These are phyloP conservation scores for Mycena rebaudengoi DNA, from an alignment of 768 basidiomycete species.

Conservation along the genomic window DNA sequence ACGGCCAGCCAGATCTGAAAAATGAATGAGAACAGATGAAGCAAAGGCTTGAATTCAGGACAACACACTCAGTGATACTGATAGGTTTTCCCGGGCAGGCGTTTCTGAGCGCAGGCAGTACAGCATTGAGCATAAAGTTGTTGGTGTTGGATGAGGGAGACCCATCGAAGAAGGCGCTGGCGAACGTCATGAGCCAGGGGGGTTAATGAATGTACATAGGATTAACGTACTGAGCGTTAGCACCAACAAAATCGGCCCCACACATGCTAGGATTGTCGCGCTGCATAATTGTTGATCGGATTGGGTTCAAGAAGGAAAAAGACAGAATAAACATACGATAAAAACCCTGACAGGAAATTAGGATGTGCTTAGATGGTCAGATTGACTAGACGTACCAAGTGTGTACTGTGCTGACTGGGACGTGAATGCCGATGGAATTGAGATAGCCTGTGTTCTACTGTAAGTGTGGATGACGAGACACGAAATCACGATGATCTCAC, in stretches of 20 bases:
- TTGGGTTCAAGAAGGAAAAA: background rate
- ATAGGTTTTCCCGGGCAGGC: conserved; percentile 49
- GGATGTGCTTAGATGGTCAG: background rate
- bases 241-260: conserved; percentile 47
- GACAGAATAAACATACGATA: too few relatives aligned
- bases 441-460: conserved; percentile 37
- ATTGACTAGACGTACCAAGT: conserved; percentile 32
- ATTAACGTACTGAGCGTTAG: conserved; percentile 46
- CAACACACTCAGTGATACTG: conserved; percentile 45
- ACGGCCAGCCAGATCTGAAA: conserved; percentile 52
- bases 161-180: conserved; percentile 48
- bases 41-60: too few relatives aligned
- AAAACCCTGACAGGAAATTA: background rate
- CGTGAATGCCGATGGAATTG: conserved; percentile 41
- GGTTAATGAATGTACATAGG: background rate
- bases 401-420: conserved; percentile 48
- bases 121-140: conserved; percentile 49
- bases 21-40: too few relatives aligned
- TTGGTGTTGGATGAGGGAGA: conserved; percentile 43
- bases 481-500: conserved; percentile 36
- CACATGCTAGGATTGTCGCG: conserved; percentile 43
- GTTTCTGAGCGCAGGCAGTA: conserved; percentile 43
- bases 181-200: background rate
- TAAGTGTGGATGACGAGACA: background rate
- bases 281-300: background rate